A percentile compares a stretch with the other conserved stretches of the same genome.
These are phyloP conservation scores for Zygnema circumcarinatum DNA, from an alignment of 139 green algal species.

Conservation along the genomic window DNA sequence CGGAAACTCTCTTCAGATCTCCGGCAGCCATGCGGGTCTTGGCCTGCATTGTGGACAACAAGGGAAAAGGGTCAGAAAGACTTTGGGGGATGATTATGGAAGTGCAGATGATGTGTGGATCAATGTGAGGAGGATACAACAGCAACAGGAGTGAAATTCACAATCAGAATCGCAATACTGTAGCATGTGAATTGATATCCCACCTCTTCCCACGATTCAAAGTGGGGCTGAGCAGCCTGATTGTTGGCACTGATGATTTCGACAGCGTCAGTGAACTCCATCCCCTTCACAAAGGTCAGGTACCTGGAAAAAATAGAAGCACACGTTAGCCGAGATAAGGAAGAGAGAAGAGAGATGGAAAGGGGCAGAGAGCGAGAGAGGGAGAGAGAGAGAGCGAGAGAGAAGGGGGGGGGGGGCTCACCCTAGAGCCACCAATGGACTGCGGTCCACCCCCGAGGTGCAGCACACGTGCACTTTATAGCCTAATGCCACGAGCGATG, in stretches of 20 bases:
- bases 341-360: too few species aligned
- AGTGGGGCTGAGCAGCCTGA: background rate
- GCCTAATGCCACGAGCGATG: background rate
- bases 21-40: background rate
- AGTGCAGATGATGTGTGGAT: too few species aligned
- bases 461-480: background rate
- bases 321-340: too few species aligned
- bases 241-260: background rate
- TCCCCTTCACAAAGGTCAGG: background rate
- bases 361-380: background rate
- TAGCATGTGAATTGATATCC: too few species aligned
- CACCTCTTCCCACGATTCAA: background rate
- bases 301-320: too few species aligned
- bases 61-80: too few species aligned
- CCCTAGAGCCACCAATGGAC: background rate
- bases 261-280: background rate
- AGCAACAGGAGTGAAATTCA: too few species aligned
- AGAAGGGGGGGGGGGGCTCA: background rate
- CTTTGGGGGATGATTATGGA: too few species aligned
- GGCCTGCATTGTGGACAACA: too few species aligned
- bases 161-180: too few species aligned
- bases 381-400: background rate
- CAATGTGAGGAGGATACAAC: too few species aligned
- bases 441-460: background rate
- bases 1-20: background rate